Base-by-base conservation (phyloP, 306 rosid species). In the Citrullus amarus region DNA sequence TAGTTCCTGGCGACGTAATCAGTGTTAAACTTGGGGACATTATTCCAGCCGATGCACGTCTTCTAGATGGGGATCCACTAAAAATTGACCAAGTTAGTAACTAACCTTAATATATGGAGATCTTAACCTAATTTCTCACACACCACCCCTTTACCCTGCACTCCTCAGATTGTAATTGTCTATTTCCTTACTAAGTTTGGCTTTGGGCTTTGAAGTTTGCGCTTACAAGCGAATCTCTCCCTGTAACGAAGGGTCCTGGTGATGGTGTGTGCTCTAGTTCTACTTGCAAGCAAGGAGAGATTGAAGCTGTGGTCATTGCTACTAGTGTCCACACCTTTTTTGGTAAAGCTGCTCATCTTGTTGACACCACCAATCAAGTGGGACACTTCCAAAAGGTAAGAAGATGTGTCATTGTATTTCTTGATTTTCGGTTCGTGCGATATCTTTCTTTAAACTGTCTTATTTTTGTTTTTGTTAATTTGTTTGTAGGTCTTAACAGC, bases 311-410 rank as follows among this genome's bases (percentile, higher is more conserved):
- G 78, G 98, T 92, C 86, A 96, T 96, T 78, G 99, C 99, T 71
- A 96, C 99, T 0, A 98, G 99, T 51, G 99, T 96, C 46, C 98
- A 96, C 78, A 92, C 99, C 55, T 96, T 96, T 88, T 96, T 96
- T 79, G 99, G 99, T 6, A 96, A 96, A 82, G 99, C 99, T 85
- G 99, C 99, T 65, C 99, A 96, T 79, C 99, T 96, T 62, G 99
- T 96, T 63, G 99, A 96, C 78, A 88, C 89, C 73, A 96, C 99
- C 4, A 96, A 96, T 81, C 97, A 96, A 90, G 98, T 96, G 65
- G 99, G 99, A 46, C 99, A 96, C 88, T 96, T 96, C 84, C 99
- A 96, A 86, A 81, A 91, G 99, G 99, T 82, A 88, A 81, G 87
- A 56, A 56, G 38, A 80, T n/a, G 11, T 61, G 67, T 28, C 57